Percentiles rank a stretch among this genome's conserved stretches.
Conservation (phyloP, 23 red algal species). For the Cyanidium caldarium region DNA sequence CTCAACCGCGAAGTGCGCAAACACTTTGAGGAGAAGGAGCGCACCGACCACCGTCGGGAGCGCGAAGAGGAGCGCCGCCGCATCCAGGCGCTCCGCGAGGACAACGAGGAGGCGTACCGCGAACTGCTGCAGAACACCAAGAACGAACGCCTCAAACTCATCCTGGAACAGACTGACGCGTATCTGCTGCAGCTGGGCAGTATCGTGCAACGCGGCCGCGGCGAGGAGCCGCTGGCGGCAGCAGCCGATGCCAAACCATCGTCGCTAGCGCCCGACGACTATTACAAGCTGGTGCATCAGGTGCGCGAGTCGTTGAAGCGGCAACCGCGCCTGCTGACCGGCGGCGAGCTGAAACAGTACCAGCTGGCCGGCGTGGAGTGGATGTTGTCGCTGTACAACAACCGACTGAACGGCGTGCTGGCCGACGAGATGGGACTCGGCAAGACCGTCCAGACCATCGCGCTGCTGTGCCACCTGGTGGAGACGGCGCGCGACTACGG, state of each 20-base stretch:
- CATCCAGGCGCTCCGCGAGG: slow-evolving; percentile 73
- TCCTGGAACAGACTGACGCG: slow-evolving; percentile 86
- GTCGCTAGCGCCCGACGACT: slow-evolving; percentile 19
- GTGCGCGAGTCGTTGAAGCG: slow-evolving; percentile 42
- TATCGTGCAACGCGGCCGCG: not conserved
- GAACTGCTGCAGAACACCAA: slow-evolving; percentile 88
- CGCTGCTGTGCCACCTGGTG: slow-evolving; percentile 64
- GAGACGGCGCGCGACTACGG: slow-evolving; percentile 62
- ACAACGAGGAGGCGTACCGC: slow-evolving; percentile 95
- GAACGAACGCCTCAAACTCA: slow-evolving; percentile 58
- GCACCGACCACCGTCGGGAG: slow-evolving; percentile 11
- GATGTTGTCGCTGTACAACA: slow-evolving; percentile 95
- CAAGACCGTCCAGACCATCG: slow-evolving; percentile 96
- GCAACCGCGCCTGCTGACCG: slow-evolving; percentile 62
- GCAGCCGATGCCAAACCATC: not conserved
- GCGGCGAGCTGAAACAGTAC: slow-evolving; percentile 79
- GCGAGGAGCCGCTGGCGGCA: not conserved
- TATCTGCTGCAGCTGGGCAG: slow-evolving; percentile 80
- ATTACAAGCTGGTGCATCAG: slow-evolving; percentile 85
- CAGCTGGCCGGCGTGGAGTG: slow-evolving; percentile 83
- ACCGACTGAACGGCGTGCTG: slow-evolving; percentile 87
- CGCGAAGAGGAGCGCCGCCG: slow-evolving; percentile 63
- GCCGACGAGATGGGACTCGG: slow-evolving; percentile 99
- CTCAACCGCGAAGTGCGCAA: not conserved
- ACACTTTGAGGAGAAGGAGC: slow-evolving; percentile 12